Evolutionary conservation across 192 early-diverging fungal genomes (phyloP), one percentile per base, ranked within the genome.

Genomic region (Piromyces finnis): DNA sequence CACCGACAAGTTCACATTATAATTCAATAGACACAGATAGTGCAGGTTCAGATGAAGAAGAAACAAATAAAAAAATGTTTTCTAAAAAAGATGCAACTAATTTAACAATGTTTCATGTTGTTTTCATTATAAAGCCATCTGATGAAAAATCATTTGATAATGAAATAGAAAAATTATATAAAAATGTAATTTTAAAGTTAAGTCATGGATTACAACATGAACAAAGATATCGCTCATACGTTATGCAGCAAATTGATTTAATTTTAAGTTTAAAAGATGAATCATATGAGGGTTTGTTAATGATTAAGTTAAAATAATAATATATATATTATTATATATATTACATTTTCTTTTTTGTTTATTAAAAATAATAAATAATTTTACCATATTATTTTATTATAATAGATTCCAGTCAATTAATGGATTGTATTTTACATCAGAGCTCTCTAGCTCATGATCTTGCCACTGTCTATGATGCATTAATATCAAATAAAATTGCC

Each of bases 81-180:
- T 29, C 78, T 12, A 77, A 29, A 80, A 77, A 79, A 18, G 37
- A 84, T 14, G 82, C 87, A 0, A 80, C 85, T 4, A 86, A 85
- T 84, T 92, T 94, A 83, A 90, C 92, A 12, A 89, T 90, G 82
- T 95, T 95, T 84, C 92, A 95, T 85, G 84, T 95, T 16, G 93
- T 95, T 13, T 92, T 94, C 83, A 92, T 93, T 4, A 80, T 92
- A n/a, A 82, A 84, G 29, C 87, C 89, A 28, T 83, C 85, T 9
- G 79, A 39, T 79, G 18, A 85, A 59, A 51, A 83, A 84, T 28
- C 79, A 27, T 36, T 36, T 80, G 30, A 84, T 82, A 79, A 79
- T 79, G 88, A 93, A 51, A 89, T 93, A 0, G 88, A 95, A 79
- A 84, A 82, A 26, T 84, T 95, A 68, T 94, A 95, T 85, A 84